phyloP scores from a whole-genome alignment of 2,329 filamentous ascomycete species.

The Diaporthe sp. region DNA sequence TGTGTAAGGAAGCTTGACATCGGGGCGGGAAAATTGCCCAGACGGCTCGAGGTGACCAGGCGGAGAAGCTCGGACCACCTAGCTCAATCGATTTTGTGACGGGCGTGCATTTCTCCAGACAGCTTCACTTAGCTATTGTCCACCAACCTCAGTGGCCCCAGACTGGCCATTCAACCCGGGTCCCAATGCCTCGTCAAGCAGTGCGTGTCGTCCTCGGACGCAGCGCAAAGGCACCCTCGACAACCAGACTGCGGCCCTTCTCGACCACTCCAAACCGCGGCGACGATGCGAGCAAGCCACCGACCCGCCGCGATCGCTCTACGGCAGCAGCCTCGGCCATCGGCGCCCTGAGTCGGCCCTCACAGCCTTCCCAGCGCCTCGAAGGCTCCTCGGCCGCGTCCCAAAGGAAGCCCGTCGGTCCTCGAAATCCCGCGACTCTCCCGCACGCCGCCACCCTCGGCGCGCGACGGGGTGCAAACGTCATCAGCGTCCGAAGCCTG shows the following conservation, averaged over 20 bases:
- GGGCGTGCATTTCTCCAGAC: slow-evolving; percentile 2
- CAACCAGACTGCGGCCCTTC: slow-evolving; percentile 26
- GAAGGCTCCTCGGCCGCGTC: neutral
- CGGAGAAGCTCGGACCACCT: slow-evolving; percentile 23
- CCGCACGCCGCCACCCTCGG: neutral
- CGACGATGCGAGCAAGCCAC: slow-evolving; percentile 21
- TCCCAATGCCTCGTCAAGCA: slow-evolving; percentile 35
- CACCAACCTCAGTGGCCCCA: slow-evolving; percentile 1
- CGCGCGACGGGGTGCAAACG: slow-evolving; percentile 9
- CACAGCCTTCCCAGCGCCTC: neutral
- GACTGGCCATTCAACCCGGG: neutral
- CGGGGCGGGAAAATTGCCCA: neutral
- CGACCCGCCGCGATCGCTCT: slow-evolving; percentile 30
- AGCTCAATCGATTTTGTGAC: slow-evolving; percentile 17
- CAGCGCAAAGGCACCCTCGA: slow-evolving; percentile 13
- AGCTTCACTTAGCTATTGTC: neutral
- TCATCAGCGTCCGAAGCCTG: slow-evolving; percentile 33
- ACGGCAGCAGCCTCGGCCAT: slow-evolving; percentile 34
- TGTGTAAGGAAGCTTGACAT: neutral
- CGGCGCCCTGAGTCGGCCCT: slow-evolving; percentile 27
- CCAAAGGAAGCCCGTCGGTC: neutral
- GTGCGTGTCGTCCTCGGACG: slow-evolving; percentile 36
- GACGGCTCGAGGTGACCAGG: neutral
- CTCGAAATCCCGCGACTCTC: neutral
- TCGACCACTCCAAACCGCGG: slow-evolving; percentile 25